A percentile compares a stretch with the other conserved stretches of the same genome.
Evolutionary conservation across 768 basidiomycete genomes (phyloP).

Genomic region (Pleurotus pulmonarius): DNA sequence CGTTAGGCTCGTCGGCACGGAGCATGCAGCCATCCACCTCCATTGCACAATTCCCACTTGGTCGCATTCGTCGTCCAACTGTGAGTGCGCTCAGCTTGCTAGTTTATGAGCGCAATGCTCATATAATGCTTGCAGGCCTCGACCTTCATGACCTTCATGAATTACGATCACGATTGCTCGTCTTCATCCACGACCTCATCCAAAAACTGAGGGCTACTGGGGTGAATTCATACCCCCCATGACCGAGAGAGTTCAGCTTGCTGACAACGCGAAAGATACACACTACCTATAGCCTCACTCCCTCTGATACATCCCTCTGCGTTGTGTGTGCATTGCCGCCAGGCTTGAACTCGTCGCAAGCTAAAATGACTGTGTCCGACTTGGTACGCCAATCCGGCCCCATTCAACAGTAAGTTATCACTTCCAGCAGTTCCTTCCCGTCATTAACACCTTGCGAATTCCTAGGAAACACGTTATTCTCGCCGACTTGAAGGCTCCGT

Average conservation of each 20-base stretch:
- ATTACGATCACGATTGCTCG: constrained; percentile 54
- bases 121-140: constrained; percentile 34
- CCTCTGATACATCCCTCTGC: constrained; percentile 57
- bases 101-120: background rate
- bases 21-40: constrained; percentile 46
- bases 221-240: constrained; percentile 32
- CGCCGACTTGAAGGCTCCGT: constrained; percentile 48
- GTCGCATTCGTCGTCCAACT: constrained; percentile 52
- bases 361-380: constrained; percentile 39
- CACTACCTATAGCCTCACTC: constrained; percentile 60
- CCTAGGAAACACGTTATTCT: constrained; percentile 46
- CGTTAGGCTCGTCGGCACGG: constrained; percentile 46
- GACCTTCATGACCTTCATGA: constrained; percentile 71
- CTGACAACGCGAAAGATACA: constrained; percentile 37
- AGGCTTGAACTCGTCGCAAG: constrained; percentile 34
- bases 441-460: background rate
- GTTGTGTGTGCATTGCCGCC: constrained; percentile 52
- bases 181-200: constrained; percentile 62
- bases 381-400: constrained; percentile 42
- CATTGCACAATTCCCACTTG: constrained; percentile 70
- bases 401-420: constrained; percentile 30
- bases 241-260: background rate
- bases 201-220: constrained; percentile 57
- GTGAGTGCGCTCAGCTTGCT: constrained; percentile 31
- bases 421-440: background rate